phyloP scores from a whole-genome alignment of 2,329 filamentous ascomycete species.

The Ascochyta fabae region DNA sequence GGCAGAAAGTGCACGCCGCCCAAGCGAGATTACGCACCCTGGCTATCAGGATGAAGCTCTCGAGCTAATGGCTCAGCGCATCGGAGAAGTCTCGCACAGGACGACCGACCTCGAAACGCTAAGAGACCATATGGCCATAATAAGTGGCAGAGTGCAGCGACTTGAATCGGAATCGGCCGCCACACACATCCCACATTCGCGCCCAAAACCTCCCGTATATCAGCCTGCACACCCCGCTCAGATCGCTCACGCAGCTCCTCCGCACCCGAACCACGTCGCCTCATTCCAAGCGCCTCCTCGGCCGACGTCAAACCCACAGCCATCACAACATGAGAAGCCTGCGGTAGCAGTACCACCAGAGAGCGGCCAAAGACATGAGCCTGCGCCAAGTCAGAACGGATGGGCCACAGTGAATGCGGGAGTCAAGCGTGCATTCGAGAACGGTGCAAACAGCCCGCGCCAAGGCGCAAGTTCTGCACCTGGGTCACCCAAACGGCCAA shows the following conservation, averaged over 20 bases:
- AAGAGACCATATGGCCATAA: constrained; percentile 56
- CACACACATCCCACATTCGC: constrained; percentile 1
- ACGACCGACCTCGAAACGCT: constrained; percentile 56
- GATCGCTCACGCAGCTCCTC: constrained; percentile 19
- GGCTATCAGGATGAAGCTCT: constrained; percentile 49
- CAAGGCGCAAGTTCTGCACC: constrained; percentile 27
- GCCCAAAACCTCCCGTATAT: neutral
- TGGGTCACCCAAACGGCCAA: constrained; percentile 55
- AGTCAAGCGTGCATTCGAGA: constrained; percentile 48
- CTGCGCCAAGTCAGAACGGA: constrained; percentile 34
- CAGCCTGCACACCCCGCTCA: constrained; percentile 25
- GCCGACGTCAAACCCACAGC: constrained; percentile 20
- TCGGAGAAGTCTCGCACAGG: constrained; percentile 51
- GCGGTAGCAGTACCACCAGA: constrained; percentile 23
- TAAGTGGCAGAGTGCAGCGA: constrained; percentile 54
- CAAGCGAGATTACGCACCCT: constrained; percentile 21
- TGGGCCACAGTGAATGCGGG: constrained; percentile 55
- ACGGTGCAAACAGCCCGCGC: constrained; percentile 44
- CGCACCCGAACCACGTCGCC: constrained; percentile 1
- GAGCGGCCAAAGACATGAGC: constrained; percentile 26
- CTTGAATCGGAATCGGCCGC: constrained; percentile 23
- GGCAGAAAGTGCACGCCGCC: constrained; percentile 23
- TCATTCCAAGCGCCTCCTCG: constrained; percentile 23
- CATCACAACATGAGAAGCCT: constrained; percentile 23
- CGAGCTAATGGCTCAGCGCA: constrained; percentile 53